Evolutionary conservation across 2,329 filamentous ascomycete species (phyloP).

Genomic region (Scedosporium apiospermum): DNA sequence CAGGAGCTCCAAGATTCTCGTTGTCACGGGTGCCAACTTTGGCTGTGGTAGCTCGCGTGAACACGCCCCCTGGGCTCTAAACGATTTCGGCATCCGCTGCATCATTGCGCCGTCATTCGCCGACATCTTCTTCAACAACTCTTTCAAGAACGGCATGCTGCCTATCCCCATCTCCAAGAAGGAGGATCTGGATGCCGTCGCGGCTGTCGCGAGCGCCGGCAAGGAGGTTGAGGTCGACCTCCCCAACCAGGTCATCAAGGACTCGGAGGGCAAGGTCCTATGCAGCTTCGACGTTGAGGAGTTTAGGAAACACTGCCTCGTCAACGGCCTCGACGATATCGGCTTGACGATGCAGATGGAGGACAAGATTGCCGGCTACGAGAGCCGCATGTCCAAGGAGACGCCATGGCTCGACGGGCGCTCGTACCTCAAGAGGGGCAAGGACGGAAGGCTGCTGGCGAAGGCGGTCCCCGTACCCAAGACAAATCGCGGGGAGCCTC

Average conservation of each 20-base stretch:
- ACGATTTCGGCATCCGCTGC: slow-evolving; percentile 93
- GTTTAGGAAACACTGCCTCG: slow-evolving; percentile 87
- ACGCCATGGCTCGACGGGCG: slow-evolving; percentile 89
- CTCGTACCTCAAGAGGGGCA: slow-evolving; percentile 61
- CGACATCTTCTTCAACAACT: slow-evolving; percentile 96
- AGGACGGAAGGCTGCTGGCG: slow-evolving; percentile 44
- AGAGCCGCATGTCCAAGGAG: slow-evolving; percentile 63
- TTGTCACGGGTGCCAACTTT: slow-evolving; percentile 88
- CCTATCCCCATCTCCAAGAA: slow-evolving; percentile 67
- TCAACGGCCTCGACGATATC: slow-evolving; percentile 93
- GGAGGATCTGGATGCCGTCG: slow-evolving; percentile 57
- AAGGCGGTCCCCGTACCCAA: slow-evolving; percentile 66
- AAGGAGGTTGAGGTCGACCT: slow-evolving; percentile 85
- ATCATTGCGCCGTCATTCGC: slow-evolving; percentile 75
- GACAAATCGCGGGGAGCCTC: slow-evolving; percentile 78
- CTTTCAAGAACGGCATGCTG: slow-evolving; percentile 99
- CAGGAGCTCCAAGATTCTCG: slow-evolving; percentile 75
- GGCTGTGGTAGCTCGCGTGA: slow-evolving; percentile 89
- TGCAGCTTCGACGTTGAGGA: slow-evolving; percentile 79
- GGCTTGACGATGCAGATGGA: slow-evolving; percentile 89
- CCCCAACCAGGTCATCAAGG: slow-evolving; percentile 72
- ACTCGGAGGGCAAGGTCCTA: slow-evolving; percentile 62
- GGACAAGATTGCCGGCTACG: slow-evolving; percentile 77
- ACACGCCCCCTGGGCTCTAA: slow-evolving; percentile 92
- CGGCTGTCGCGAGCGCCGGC: slow-evolving; percentile 67